Base-by-base conservation (phyloP, 2,329 filamentous ascomycete genomes). In the Juglanconis oblonga region DNA sequence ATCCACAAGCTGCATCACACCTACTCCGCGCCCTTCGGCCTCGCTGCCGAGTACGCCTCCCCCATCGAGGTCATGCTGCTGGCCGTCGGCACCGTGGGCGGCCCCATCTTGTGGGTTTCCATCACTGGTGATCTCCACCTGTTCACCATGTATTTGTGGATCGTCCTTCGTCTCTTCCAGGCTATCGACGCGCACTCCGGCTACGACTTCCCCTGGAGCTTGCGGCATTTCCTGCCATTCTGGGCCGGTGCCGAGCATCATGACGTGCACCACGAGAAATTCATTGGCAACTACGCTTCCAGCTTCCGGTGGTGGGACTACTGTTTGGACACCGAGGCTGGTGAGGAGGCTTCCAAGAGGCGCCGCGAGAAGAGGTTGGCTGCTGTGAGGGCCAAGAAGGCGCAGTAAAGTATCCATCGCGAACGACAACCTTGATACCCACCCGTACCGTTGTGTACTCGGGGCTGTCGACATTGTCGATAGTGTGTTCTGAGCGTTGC, bases 261-360 rank as follows among this genome's bases (percentile, higher is more conserved):
- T 79, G 95, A 99, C 72, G 81, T 92, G 49, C 95, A 99, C 79
- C 95, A 99, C 79, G 95, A 99, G 81, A 92, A 92, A 74, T 99
- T 99, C 79, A 92, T 99, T 65, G 95, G 95, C 69, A 99, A 99
- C 82, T 99, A 98, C 75, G 82, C 94, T 55, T 97, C 92, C 73
- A 96, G 91, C 81, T 99, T 99, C 87, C 86, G 94, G 76, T 99
- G 95, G 95, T 99, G 95, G 95, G 95, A 99, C 79, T 96, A 90
- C 75, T 75, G 88, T 68, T 83, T 98, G 67, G 93, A 97, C 77
- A 99, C 95, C 64, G 94, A 99, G 83, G 91, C 91, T 65, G 92
- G 91, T 56, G 86, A 91, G 42, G 94, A 96, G 76, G 91, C 94
- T 45, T 84, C 89, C 69, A 93, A 92, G 87, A 85, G 83, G 72